Evolutionary conservation across 768 basidiomycete genomes (phyloP), one percentile per base, ranked within the genome.

Genomic region (Agaricus blazei): DNA sequence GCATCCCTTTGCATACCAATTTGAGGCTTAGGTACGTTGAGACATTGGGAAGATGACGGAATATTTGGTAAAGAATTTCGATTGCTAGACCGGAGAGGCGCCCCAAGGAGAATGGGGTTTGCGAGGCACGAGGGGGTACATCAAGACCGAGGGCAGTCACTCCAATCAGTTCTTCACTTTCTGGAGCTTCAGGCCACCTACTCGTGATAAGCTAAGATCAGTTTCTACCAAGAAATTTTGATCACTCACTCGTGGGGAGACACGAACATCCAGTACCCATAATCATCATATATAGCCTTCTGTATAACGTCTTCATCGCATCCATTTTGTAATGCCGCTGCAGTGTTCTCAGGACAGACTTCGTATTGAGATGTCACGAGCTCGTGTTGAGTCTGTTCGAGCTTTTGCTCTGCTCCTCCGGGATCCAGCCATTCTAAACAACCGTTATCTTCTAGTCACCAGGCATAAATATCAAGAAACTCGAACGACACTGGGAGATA

Each of bases 261-360:
- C 9, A 27, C 48, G 31, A 57, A 57, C 51, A 49, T 59, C 59
- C 55, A 57, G 11, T 11, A 23, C 3, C 51, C 55, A 34, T 52
- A 57, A 41, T 59, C 59, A 26, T 46, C 51, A 23, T 37, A 43
- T 15, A 57, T 47, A 9, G 51, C 40, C 4, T 15, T 26, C 2
- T 34, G 43, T 0, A 57, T n/a, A 23, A 31, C 8, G 24, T 54
- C 28, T 12, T 41, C 8, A 4, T 48, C 19, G 1, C 3, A 26
- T 4, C 47, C 40, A 8, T 29, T 41, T 43, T n/a, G 38, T 23
- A 55, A 27, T 24, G 24, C 54, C 14, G 46, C 26, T 4, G 34
- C 28, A 15, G 48, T 60, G 12, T 38, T 14, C 3, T 23, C 24
- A 0, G 56, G 43, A 11, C 24, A 7, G 27, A 27, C 28, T 8